A percentile compares a stretch with the other conserved stretches of the same genome.
phyloP scores from a whole-genome alignment of 306 rosid genomes.

The Ziziphus jujuba region DNA sequence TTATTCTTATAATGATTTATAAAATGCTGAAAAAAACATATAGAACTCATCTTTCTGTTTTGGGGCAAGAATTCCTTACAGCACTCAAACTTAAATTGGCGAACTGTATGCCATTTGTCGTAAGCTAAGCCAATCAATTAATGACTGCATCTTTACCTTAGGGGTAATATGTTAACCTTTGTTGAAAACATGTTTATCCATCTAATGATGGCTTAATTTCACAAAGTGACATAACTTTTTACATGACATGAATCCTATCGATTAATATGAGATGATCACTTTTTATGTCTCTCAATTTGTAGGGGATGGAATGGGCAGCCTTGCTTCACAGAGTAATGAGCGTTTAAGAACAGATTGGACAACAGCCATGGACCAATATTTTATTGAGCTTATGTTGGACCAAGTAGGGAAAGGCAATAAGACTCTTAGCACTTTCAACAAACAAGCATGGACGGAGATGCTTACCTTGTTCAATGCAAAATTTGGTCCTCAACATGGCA shows the following conservation, averaged over 20 bases:
- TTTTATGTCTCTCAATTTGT: conserved; percentile 18
- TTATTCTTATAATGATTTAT: neutral
- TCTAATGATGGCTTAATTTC: neutral
- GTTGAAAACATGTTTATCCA: neutral
- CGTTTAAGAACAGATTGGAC: conserved; percentile 64
- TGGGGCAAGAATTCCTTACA: neutral
- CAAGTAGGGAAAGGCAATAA: conserved; percentile 63
- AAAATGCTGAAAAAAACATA: neutral
- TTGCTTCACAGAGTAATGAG: conserved; percentile 45
- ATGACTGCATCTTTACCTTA: neutral
- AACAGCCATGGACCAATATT: conserved; percentile 61
- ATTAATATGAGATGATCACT: conserved; percentile 1
- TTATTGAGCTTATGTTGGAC: conserved; percentile 70
- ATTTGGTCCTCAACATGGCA: conserved; percentile 60
- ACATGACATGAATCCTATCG: neutral
- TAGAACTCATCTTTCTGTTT: conserved; percentile 1
- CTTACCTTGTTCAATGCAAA: conserved; percentile 54
- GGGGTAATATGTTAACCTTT: too few species aligned
- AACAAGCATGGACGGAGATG: conserved; percentile 72
- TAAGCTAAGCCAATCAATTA: neutral
- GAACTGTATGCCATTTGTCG: neutral
- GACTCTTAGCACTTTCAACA: conserved; percentile 47
- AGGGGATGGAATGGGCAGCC: conserved; percentile 50
- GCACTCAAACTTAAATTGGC: neutral
- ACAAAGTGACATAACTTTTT: neutral